phyloP scores from a whole-genome alignment of 1,284 basidiomycete species.

The Sparassis latifolia region DNA sequence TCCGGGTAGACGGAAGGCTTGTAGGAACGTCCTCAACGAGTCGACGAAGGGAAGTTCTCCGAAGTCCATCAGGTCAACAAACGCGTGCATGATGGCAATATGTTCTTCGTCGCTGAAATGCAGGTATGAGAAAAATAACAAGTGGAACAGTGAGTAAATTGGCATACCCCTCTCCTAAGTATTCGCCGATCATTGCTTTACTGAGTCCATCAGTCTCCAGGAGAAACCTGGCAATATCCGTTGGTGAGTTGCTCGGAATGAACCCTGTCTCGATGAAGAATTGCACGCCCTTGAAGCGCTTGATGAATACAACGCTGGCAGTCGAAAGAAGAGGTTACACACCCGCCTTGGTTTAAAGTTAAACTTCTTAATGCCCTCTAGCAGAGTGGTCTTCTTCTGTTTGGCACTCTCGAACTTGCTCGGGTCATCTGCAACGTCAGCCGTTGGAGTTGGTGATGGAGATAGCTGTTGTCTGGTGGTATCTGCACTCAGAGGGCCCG shows the following conservation, averaged over 20 bases:
- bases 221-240: slow-evolving; percentile 85
- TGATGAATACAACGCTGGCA: slow-evolving; percentile 4
- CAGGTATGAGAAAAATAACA: neutral
- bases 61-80: slow-evolving; percentile 89
- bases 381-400: slow-evolving; percentile 90
- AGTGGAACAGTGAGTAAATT: neutral
- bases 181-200: slow-evolving; percentile 97
- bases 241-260: slow-evolving; percentile 70
- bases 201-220: slow-evolving; percentile 89
- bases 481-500: slow-evolving; percentile 44
- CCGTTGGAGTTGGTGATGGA: slow-evolving; percentile 35
- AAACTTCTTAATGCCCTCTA: slow-evolving; percentile 97
- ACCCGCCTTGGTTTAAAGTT: slow-evolving; percentile 97
- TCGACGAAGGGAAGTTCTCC: slow-evolving; percentile 77
- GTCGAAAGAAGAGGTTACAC: slow-evolving; percentile 1
- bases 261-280: slow-evolving; percentile 90
- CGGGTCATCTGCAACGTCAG: slow-evolving; percentile 83
- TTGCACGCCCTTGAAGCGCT: slow-evolving; percentile 64
- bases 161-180: slow-evolving; percentile 89
- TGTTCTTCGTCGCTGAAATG: slow-evolving; percentile 72
- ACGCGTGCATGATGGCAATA: slow-evolving; percentile 92
- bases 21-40: slow-evolving; percentile 82
- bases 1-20: slow-evolving; percentile 92
- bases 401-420: slow-evolving; percentile 93
- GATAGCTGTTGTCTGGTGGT: slow-evolving; percentile 40